Evolutionary conservation across 805 yeast genomes (phyloP), one percentile per base, ranked within the genome.

Genomic region (Ogataea paraovalis): DNA sequence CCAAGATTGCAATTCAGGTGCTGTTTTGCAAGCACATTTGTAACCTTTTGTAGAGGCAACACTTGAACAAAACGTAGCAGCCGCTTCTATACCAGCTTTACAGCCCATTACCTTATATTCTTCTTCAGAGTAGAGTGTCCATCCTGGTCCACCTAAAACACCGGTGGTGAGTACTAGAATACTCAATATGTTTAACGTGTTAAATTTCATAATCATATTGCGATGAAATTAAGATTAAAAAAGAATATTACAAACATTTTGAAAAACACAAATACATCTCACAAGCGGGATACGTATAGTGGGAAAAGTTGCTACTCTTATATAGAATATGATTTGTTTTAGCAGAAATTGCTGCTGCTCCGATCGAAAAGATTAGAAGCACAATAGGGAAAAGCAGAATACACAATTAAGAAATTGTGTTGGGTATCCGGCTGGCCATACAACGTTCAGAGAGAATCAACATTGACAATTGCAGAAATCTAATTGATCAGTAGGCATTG

Each of bases 1-100:
- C 56, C 61, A 52, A 0, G 68, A 56, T 4, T 61, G 67, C 30
- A 67, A 44, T 21, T 60, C 68, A n/a, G 65, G 48, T 18, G 41
- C 41, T 19, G 41, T 56, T 18, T 46, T 52, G 50, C 71, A 67
- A 8, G 56, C 53, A 51, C 67, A 64, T 18, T 44, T 48, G 32
- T 51, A 50, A 6, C 20, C 42, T 19, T 36, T 39, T 25, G 28
- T 25, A 25, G 10, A 10, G 13, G 27, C 23, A 4, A 13, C 16
- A 18, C 27, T 10, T 10, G 41, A 18, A 45, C 66, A 59, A 33
- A 51, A 60, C 4, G 54, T 56, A 3, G 56, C 64, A 21, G 47
- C 40, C 1, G 25, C 45, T 30, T 57, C 57, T 6, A 61, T 18
- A 3, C 56, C 65, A 2, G 42, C 28, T 25, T 49, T 47, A 47